Evolutionary conservation across 2,329 filamentous ascomycete genomes (phyloP).

Genomic region (Colletotrichum truncatum): DNA sequence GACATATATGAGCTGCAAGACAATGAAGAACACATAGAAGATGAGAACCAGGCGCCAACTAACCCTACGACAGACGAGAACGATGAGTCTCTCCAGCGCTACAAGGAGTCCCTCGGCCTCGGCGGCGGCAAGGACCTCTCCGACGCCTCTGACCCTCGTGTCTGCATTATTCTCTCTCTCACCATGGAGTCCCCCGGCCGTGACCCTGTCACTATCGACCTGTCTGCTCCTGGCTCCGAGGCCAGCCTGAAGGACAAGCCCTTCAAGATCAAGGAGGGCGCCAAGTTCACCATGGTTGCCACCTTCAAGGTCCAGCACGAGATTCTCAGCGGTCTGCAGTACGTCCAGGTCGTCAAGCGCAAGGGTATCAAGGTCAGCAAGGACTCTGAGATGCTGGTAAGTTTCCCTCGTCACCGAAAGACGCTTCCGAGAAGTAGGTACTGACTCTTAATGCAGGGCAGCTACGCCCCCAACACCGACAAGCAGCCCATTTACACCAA

Average conservation of each 20-base stretch:
- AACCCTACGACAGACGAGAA: conserved; percentile 60
- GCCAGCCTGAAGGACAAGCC: conserved; percentile 86
- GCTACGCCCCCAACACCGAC: conserved; percentile 91
- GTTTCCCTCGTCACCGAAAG: conserved; percentile 42
- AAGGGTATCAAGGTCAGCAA: conserved; percentile 89
- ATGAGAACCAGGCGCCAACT: conserved; percentile 19
- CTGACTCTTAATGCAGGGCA: conserved; percentile 68
- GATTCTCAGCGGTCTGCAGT: conserved; percentile 94
- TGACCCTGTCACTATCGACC: conserved; percentile 86
- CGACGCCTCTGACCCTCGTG: conserved; percentile 83
- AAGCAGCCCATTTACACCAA: conserved; percentile 88
- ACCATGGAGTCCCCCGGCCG: conserved; percentile 88
- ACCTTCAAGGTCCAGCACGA: conserved; percentile 97
- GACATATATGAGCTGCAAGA: neutral
- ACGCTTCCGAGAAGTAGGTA: conserved; percentile 27
- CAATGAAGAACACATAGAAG: neutral
- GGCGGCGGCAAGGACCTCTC: conserved; percentile 77
- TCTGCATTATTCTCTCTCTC: conserved; percentile 92
- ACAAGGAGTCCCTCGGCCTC: conserved; percentile 96
- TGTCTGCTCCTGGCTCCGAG: conserved; percentile 78
- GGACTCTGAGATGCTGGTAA: conserved; percentile 97
- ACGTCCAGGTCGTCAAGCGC: conserved; percentile 92
- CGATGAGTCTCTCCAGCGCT: conserved; percentile 95
- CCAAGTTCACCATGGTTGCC: conserved; percentile 93
- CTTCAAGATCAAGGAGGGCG: conserved; percentile 97